Conservation (phyloP, 2,329 filamentous ascomycete species). For the Tolypocladium sp. region DNA sequence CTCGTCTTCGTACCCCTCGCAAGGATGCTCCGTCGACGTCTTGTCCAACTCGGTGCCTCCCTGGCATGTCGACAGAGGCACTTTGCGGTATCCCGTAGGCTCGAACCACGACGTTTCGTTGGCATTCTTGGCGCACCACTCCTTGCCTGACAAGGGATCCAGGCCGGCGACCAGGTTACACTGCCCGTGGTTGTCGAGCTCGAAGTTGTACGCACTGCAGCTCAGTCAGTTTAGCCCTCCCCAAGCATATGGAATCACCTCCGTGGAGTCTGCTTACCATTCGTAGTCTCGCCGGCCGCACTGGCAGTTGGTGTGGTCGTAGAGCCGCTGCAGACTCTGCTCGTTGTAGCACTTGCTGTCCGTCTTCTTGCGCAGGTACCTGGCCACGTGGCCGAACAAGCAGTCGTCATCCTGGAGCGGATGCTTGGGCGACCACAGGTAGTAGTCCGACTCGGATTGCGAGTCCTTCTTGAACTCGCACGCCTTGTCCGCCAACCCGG, state of each 20-base stretch:
- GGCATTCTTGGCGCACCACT: constrained; percentile 51
- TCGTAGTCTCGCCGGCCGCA: constrained; percentile 85
- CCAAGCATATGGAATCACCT: background rate
- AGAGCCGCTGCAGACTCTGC: constrained; percentile 58
- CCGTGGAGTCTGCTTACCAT: constrained; percentile 52
- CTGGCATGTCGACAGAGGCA: constrained; percentile 80
- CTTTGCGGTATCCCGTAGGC: constrained; percentile 78
- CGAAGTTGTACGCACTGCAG: constrained; percentile 82
- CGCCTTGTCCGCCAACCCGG: constrained; percentile 61
- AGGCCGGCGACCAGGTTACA: constrained; percentile 72
- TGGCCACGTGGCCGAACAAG: constrained; percentile 82
- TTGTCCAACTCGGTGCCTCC: constrained; percentile 70
- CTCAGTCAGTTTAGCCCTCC: background rate
- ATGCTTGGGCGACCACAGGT: constrained; percentile 80
- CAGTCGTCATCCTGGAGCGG: constrained; percentile 71
- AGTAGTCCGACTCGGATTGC: constrained; percentile 56
- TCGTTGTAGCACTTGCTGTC: constrained; percentile 75
- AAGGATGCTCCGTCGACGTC: constrained; percentile 44
- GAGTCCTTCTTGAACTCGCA: constrained; percentile 59
- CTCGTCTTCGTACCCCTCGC: constrained; percentile 73
- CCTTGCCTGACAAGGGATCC: constrained; percentile 40
- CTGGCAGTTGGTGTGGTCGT: constrained; percentile 68
- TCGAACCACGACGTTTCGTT: constrained; percentile 71
- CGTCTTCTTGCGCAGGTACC: constrained; percentile 86
- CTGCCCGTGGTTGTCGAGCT: constrained; percentile 66